Conservation (phyloP, 2,329 filamentous ascomycete genomes). For the Arthrobotrys musiformis region DNA sequence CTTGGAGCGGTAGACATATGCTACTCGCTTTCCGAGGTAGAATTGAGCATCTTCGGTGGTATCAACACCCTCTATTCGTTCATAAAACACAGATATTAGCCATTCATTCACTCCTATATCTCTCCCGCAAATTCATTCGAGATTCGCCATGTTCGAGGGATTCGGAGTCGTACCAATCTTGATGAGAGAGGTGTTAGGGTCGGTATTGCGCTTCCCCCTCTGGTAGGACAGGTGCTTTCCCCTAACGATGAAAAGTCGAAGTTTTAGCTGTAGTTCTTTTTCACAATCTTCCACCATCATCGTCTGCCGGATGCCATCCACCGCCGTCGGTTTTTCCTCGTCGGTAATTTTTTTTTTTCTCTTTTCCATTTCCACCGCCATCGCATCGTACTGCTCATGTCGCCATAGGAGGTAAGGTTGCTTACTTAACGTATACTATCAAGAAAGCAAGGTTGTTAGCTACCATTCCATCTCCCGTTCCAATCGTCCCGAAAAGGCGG, state of each 20-base stretch:
- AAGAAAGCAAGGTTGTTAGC: slow-evolving; percentile 58
- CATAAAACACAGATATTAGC: slow-evolving; percentile 17
- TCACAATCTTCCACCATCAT: slow-evolving; percentile 56
- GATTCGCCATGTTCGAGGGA: slow-evolving; percentile 7
- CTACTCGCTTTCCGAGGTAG: slow-evolving; percentile 99
- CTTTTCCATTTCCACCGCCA: slow-evolving; percentile 25
- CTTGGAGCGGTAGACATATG: slow-evolving; percentile 96
- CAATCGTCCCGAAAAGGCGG: slow-evolving; percentile 31
- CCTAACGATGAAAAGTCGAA: slow-evolving; percentile 67
- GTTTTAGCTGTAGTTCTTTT: slow-evolving; percentile 55
- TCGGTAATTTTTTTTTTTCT: not conserved
- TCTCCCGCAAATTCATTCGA: slow-evolving; percentile 16
- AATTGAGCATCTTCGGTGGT: slow-evolving; percentile 90
- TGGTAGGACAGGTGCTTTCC: slow-evolving; percentile 98
- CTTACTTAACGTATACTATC: slow-evolving; percentile 90
- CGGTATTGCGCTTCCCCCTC: slow-evolving; percentile 90
- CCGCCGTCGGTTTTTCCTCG: slow-evolving; percentile 13
- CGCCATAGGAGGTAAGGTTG: slow-evolving; percentile 61
- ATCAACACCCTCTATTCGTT: slow-evolving; percentile 81
- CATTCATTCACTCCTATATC: slow-evolving; percentile 15
- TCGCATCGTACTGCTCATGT: slow-evolving; percentile 30
- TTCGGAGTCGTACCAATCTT: slow-evolving; percentile 72
- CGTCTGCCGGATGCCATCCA: not conserved
- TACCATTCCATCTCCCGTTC: not conserved
- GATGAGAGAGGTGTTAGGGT: slow-evolving; percentile 90